phyloP scores from a whole-genome alignment of 164 flowering plant species.

The Malania oleifera region DNA sequence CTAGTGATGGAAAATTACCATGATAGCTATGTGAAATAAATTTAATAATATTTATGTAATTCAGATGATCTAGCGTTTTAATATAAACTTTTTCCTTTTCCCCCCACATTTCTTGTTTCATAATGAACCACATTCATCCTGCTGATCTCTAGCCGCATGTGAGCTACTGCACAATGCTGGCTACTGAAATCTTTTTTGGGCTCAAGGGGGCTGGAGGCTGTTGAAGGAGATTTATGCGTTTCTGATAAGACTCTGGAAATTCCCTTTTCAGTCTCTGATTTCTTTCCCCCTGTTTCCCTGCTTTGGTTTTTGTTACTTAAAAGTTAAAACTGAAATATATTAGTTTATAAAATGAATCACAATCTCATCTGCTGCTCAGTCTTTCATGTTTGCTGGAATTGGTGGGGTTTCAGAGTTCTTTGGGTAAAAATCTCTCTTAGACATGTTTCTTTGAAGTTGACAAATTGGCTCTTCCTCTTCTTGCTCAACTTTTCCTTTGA shows the following conservation, averaged over 20 bases:
- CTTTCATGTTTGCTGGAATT: slow-evolving; percentile 88
- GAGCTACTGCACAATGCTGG: slow-evolving; percentile 87
- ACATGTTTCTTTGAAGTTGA: too few species aligned
- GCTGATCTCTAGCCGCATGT: slow-evolving; percentile 96
- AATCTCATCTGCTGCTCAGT: slow-evolving; percentile 37
- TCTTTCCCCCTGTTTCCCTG: background rate
- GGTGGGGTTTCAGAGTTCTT: slow-evolving; percentile 96
- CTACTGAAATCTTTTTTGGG: slow-evolving; percentile 84
- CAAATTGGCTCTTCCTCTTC: too few species aligned
- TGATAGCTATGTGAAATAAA: background rate
- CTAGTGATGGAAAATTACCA: background rate
- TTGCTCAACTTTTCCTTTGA: too few species aligned
- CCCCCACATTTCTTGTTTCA: background rate
- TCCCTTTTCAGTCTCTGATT: background rate
- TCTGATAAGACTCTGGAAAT: background rate
- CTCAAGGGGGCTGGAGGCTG: slow-evolving; percentile 95
- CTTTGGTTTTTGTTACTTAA: background rate
- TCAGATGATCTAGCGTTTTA: background rate
- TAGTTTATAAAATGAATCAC: background rate
- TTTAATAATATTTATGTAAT: background rate
- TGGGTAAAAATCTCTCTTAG: slow-evolving; percentile 47
- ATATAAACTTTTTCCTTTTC: too few species aligned
- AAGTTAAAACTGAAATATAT: background rate
- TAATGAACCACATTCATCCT: slow-evolving; percentile 8
- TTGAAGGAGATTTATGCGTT: slow-evolving; percentile 72